Percentiles rank a stretch among this genome's conserved stretches.
Evolutionary conservation across 306 rosid genomes (phyloP).

Genomic region (Sindora glabra): DNA sequence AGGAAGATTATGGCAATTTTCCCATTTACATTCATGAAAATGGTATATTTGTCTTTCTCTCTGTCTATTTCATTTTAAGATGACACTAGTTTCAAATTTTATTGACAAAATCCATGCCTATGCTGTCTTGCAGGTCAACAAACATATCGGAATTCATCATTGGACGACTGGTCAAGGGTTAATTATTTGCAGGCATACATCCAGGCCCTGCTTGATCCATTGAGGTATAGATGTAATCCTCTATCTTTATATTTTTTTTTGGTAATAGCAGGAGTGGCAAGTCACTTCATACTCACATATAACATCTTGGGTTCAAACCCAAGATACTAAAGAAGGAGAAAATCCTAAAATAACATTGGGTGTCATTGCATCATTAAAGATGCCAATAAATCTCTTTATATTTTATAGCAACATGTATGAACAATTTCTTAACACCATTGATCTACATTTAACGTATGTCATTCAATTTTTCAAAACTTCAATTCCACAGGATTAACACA

Average conservation of each 20-base stretch:
- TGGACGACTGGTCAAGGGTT: conserved; percentile 39
- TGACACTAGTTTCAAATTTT: too few species aligned
- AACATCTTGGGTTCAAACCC: too few species aligned
- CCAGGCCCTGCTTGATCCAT: conserved; percentile 12
- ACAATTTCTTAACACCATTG: too few species aligned
- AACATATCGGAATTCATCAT: conserved; percentile 32
- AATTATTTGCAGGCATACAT: conserved; percentile 33
- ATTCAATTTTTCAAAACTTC: too few species aligned
- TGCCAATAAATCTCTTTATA: too few species aligned
- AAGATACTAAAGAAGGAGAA: too few species aligned
- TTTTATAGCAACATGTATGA: too few species aligned
- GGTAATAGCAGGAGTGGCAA: not conserved
- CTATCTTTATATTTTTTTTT: not conserved
- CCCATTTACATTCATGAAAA: conserved; percentile 48
- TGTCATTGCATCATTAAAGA: too few species aligned
- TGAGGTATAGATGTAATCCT: too few species aligned
- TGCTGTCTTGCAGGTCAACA: conserved; percentile 29
- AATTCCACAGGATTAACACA: too few species aligned
- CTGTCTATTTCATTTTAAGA: not conserved
- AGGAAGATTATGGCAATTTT: conserved; percentile 34
- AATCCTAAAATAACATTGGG: too few species aligned
- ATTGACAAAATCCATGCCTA: not conserved
- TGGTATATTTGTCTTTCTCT: conserved; percentile 15
- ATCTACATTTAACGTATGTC: too few species aligned
- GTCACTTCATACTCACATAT: not conserved